Evolutionary conservation across 768 basidiomycete genomes (phyloP).

Genomic region (Kockovaella imperatae): DNA sequence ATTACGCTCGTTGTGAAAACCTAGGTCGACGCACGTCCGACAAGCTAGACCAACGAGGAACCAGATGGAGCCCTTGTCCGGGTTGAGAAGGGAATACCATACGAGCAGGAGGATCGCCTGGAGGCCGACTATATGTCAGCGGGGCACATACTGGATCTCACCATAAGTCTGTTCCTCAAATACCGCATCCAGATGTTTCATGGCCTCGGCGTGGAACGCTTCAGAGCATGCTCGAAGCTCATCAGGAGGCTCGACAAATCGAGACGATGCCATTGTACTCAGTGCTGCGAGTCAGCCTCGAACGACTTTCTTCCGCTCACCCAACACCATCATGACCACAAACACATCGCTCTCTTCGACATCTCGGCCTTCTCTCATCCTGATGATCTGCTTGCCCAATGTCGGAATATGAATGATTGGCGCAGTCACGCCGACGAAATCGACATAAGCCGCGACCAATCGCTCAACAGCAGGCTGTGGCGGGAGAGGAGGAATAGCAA

Average conservation of each 20-base stretch:
- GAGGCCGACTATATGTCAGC: slow-evolving; percentile 31
- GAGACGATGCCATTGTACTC: slow-evolving; percentile 45
- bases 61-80: slow-evolving; percentile 46
- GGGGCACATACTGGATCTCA: slow-evolving; percentile 5
- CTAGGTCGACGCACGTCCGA: slow-evolving; percentile 43
- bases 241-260: slow-evolving; percentile 45
- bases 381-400: slow-evolving; percentile 39
- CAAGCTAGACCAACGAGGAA: slow-evolving; percentile 45
- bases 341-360: slow-evolving; percentile 44
- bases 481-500: slow-evolving; percentile 43
- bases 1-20: slow-evolving; percentile 45
- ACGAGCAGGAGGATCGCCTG: slow-evolving; percentile 44
- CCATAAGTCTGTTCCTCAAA: slow-evolving; percentile 43
- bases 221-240: slow-evolving; percentile 45
- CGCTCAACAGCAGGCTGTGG: slow-evolving; percentile 44
- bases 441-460: slow-evolving; percentile 44
- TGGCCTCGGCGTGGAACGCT: slow-evolving; percentile 45
- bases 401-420: slow-evolving; percentile 46
- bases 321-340: slow-evolving; percentile 46
- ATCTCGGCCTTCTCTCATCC: slow-evolving; percentile 40
- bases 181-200: slow-evolving; percentile 45
- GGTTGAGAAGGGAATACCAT: slow-evolving; percentile 47
- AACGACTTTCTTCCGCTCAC: slow-evolving; percentile 19
- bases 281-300: slow-evolving; percentile 22
- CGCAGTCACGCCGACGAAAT: slow-evolving; percentile 45